These are phyloP conservation scores for Candida qinlingensis DNA, from an alignment of 805 yeast genomes.

Conservation along the genomic window DNA sequence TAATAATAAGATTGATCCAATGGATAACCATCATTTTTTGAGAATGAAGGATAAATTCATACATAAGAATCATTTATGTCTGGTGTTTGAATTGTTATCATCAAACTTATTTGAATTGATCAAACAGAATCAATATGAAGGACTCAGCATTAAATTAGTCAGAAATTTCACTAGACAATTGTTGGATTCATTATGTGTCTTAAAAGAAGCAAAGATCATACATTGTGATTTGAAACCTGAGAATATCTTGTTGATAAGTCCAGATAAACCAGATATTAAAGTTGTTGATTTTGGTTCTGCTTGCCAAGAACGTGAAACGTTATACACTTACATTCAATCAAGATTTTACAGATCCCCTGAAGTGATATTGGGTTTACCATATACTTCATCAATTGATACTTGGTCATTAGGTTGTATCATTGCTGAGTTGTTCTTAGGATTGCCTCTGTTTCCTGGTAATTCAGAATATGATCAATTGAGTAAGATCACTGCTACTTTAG, in stretches of 20 bases:
- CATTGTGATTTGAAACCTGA: slow-evolving; percentile 98
- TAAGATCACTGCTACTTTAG: slow-evolving; percentile 78
- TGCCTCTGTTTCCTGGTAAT: slow-evolving; percentile 92
- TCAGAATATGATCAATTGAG: slow-evolving; percentile 88
- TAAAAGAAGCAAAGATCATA: slow-evolving; percentile 78
- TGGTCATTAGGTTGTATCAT: slow-evolving; percentile 96
- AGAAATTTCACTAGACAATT: slow-evolving; percentile 75
- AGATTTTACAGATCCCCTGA: slow-evolving; percentile 94
- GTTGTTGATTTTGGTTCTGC: slow-evolving; percentile 96
- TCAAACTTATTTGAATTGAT: slow-evolving; percentile 86
- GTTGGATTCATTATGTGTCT: slow-evolving; percentile 70
- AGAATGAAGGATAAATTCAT: slow-evolving; percentile 81
- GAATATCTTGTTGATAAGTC: slow-evolving; percentile 73
- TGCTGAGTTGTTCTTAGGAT: slow-evolving; percentile 84
- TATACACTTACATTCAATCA: slow-evolving; percentile 89
- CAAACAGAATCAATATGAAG: slow-evolving; percentile 91
- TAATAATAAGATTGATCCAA: slow-evolving; percentile 64
- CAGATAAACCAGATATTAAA: slow-evolving; percentile 67
- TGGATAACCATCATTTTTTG: slow-evolving; percentile 69
- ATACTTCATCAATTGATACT: slow-evolving; percentile 90
- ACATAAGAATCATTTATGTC: slow-evolving; percentile 87
- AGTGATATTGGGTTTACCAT: slow-evolving; percentile 85
- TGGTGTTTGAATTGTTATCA: slow-evolving; percentile 85
- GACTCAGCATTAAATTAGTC: slow-evolving; percentile 74
- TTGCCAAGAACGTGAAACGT: slow-evolving; percentile 83